Conservation (phyloP, 108 stramenopile species). For the Nitzschia sp. region DNA sequence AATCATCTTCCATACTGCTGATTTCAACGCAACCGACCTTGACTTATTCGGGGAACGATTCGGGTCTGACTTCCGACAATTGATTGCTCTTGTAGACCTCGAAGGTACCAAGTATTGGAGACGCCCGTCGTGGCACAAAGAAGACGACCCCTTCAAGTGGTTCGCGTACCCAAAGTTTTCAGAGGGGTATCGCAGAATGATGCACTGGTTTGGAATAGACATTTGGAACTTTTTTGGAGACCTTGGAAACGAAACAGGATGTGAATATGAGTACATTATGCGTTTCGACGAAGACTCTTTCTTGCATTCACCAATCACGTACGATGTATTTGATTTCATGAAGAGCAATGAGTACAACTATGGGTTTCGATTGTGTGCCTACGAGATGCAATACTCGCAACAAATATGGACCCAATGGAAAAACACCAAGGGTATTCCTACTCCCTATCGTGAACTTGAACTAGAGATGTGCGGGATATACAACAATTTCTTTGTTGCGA, state of each 20-base stretch:
- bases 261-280: conserved; percentile 67
- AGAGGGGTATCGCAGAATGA: conserved; percentile 68
- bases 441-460: conserved; percentile 34
- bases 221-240: conserved; percentile 62
- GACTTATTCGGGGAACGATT: conserved; percentile 24
- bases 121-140: conserved; percentile 39
- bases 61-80: conserved; percentile 15
- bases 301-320: conserved; percentile 57
- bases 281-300: conserved; percentile 83
- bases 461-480: conserved; percentile 65
- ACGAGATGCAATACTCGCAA: conserved; percentile 56
- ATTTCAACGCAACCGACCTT: conserved; percentile 40
- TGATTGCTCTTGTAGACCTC: conserved; percentile 37
- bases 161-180: conserved; percentile 49
- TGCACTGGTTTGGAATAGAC: conserved; percentile 73
- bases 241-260: conserved; percentile 26
- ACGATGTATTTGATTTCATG: conserved; percentile 78
- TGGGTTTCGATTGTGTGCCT: conserved; percentile 67
- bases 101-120: conserved; percentile 41
- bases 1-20: conserved; percentile 55
- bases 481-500: conserved; percentile 78
- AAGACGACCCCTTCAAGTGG: conserved; percentile 44
- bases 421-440: conserved; percentile 17
- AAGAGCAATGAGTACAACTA: conserved; percentile 47
- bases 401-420: conserved; percentile 39